These are phyloP conservation scores for Phytophthora tubulina DNA, from an alignment of 352 stramenopile species.

Conservation along the genomic window DNA sequence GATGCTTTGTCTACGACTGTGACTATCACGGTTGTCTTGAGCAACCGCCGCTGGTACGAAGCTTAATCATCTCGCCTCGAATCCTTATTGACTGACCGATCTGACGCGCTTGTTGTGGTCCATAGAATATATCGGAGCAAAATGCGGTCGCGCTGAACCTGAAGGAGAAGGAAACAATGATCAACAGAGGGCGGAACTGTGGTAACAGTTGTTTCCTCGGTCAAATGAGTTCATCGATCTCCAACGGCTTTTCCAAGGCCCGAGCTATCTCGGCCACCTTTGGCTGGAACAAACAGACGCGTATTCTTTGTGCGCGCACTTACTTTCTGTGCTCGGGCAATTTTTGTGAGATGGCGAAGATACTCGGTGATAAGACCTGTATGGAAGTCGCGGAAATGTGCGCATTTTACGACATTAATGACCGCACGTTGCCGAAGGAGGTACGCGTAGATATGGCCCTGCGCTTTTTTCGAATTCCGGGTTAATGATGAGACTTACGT, in stretches of 20 bases:
- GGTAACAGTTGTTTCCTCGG: slow-evolving; percentile 82
- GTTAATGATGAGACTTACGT: slow-evolving; percentile 1
- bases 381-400: slow-evolving; percentile 81
- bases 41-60: slow-evolving; percentile 61
- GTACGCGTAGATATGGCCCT: slow-evolving; percentile 29
- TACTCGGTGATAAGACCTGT: slow-evolving; percentile 76
- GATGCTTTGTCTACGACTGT: slow-evolving; percentile 89
- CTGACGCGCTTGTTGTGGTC: slow-evolving; percentile 12
- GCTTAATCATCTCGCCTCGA: neutral
- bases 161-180: slow-evolving; percentile 51
- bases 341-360: slow-evolving; percentile 79
- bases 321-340: slow-evolving; percentile 81
- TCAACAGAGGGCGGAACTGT: slow-evolving; percentile 74
- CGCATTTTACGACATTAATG: slow-evolving; percentile 73
- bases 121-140: slow-evolving; percentile 67
- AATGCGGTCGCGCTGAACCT: slow-evolving; percentile 61
- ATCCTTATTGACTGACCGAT: slow-evolving; percentile 4
- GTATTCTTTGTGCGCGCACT: slow-evolving; percentile 60
- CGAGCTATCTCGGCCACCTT: slow-evolving; percentile 59
- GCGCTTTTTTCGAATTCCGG: neutral
- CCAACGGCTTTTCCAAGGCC: slow-evolving; percentile 60
- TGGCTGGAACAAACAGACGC: slow-evolving; percentile 56
- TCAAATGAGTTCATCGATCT: slow-evolving; percentile 41
- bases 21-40: slow-evolving; percentile 80
- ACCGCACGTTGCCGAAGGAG: slow-evolving; percentile 57